A percentile compares a stretch with the other conserved stretches of the same genome.
phyloP scores from a whole-genome alignment of 2,329 filamentous ascomycete genomes.

The Colletotrichum neosansevieriae region DNA sequence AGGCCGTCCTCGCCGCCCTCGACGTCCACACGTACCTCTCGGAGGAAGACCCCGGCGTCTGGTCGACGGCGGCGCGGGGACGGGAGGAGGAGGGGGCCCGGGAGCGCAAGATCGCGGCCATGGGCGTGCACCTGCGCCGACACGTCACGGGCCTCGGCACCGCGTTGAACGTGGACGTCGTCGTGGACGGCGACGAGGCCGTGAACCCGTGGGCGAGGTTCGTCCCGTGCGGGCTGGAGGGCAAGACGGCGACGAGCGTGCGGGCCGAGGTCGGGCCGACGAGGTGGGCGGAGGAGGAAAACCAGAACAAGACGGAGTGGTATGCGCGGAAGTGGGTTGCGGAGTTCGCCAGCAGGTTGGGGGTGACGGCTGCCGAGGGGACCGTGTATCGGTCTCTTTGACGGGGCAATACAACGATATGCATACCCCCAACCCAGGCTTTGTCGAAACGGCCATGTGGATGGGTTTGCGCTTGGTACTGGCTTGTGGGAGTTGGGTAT shows the following conservation, averaged over 20 bases:
- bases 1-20: slow-evolving; percentile 66
- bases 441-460: too few species aligned
- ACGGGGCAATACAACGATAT: neutral
- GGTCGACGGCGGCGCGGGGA: slow-evolving; percentile 62
- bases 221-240: slow-evolving; percentile 89
- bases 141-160: slow-evolving; percentile 88
- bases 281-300: slow-evolving; percentile 20
- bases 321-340: slow-evolving; percentile 35
- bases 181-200: slow-evolving; percentile 55
- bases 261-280: slow-evolving; percentile 59
- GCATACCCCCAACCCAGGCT: too few species aligned
- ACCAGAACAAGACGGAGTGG: slow-evolving; percentile 10
- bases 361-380: slow-evolving; percentile 15
- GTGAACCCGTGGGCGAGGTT: slow-evolving; percentile 75
- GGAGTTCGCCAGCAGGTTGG: slow-evolving; percentile 33
- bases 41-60: slow-evolving; percentile 87
- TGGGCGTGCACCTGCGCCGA: slow-evolving; percentile 91
- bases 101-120: slow-evolving; percentile 83
- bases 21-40: slow-evolving; percentile 66
- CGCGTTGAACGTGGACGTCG: slow-evolving; percentile 80
- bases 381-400: slow-evolving; percentile 15
- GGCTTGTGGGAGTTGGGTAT: too few species aligned
- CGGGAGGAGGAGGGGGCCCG: slow-evolving; percentile 40
- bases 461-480: too few species aligned
- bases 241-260: slow-evolving; percentile 83